These are phyloP conservation scores for Nicotiana paniculata DNA, from an alignment of 257 asterid genomes.

Conservation along the genomic window DNA sequence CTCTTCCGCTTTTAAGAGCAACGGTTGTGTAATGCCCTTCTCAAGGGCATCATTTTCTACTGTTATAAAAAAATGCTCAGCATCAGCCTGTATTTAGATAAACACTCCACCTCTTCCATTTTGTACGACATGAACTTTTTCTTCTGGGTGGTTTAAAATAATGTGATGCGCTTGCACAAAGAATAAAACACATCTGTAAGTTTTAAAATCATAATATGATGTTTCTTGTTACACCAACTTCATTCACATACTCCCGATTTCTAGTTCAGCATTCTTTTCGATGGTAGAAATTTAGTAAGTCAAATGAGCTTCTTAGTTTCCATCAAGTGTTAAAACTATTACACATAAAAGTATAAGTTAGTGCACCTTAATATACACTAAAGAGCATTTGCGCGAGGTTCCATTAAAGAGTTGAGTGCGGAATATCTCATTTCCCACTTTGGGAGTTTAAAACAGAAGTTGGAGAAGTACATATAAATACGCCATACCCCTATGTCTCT, in stretches of 20 bases:
- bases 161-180: not conserved
- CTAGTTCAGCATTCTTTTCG: not conserved
- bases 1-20: slow-evolving; percentile 48
- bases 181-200: not conserved
- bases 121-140: not conserved
- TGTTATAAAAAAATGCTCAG: not conserved
- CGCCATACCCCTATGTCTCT: not conserved
- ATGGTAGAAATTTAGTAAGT: not conserved
- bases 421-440: not conserved
- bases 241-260: not conserved
- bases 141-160: not conserved
- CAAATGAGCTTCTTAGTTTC: not conserved
- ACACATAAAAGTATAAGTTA: not conserved
- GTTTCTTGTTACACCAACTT: not conserved
- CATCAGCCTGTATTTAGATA: not conserved
- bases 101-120: not conserved
- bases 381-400: not conserved
- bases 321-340: not conserved
- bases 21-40: slow-evolving; percentile 73
- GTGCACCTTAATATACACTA: not conserved
- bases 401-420: not conserved
- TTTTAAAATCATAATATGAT: not conserved
- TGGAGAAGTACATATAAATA: not conserved
- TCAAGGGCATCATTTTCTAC: slow-evolving; percentile 56
- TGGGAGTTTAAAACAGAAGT: not conserved